Conservation (phyloP, 805 yeast genomes). For the Maudiozyma barnettii region DNA sequence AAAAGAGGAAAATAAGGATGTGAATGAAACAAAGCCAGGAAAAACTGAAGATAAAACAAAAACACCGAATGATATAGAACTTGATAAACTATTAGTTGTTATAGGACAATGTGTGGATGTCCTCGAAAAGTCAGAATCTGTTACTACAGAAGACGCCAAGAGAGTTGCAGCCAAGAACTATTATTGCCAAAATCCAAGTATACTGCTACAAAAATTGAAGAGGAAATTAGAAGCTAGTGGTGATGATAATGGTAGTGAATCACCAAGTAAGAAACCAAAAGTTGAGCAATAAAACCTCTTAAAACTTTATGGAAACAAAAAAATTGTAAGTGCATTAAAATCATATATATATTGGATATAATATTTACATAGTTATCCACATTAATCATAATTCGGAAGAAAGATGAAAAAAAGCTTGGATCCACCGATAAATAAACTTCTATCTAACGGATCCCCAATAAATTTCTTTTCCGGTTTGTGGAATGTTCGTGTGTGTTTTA, state of each 20-base stretch:
- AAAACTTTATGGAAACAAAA: neutral
- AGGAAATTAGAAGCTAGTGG: constrained; percentile 29
- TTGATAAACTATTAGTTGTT: constrained; percentile 36
- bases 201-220: constrained; percentile 43
- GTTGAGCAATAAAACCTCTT: neutral
- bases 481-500: neutral
- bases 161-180: constrained; percentile 55
- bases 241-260: constrained; percentile 1
- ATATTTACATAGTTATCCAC: constrained; percentile 6
- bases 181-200: constrained; percentile 50
- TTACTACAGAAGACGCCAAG: constrained; percentile 53
- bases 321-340: neutral
- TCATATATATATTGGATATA: neutral
- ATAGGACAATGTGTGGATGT: constrained; percentile 41
- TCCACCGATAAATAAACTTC: neutral
- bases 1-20: constrained; percentile 6
- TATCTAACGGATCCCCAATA: too few species aligned
- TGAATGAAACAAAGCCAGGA: constrained; percentile 32
- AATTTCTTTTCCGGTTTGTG: too few species aligned
- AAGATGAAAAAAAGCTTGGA: neutral
- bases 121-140: constrained; percentile 36
- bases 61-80: constrained; percentile 17
- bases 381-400: neutral
- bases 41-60: constrained; percentile 18
- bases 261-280: constrained; percentile 11